Evolutionary conservation across 306 rosid genomes (phyloP), one percentile per base, ranked within the genome.

Genomic region (Hippophae rhamnoides): DNA sequence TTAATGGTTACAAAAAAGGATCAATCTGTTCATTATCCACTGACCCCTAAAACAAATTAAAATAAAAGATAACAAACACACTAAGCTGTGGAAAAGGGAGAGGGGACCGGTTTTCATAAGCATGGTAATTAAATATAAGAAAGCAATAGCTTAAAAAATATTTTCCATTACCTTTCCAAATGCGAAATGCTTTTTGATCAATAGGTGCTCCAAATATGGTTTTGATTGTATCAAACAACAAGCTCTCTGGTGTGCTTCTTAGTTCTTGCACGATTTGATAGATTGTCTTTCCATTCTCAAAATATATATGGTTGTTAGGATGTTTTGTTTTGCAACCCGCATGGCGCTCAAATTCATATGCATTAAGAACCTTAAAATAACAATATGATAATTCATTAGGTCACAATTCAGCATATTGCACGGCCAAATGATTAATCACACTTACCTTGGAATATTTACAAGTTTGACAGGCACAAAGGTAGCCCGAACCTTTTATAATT

Each of bases 261-360:
- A 89, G 76, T 76, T 89, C 97, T 69, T 83, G 95, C 60, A 89
- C 92, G 57, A 78, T 78, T 72, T 85, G 90, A 74, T 83, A 89
- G 58, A 88, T 89, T 49, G 90, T 82, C 80, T 89, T 89, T 57
- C 96, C 90, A 52, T 85, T 89, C 62, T 82, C 90, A 56, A 85
- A 89, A 77, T 82, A 89, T 55, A 89, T 83, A 56, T 89, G 96
- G 72, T 81, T 86, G 76, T 89, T 89, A 42, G 95, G 97, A 65
- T 89, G 97, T 61, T 89, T 89, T 41, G 97, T 79, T 66, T 85
- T 89, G 83, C 85, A 79, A 66, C 83, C 85, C 55, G 95, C 92
- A 64, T 89, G 97, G 13, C 79, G 82, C 83, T 89, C 97, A 65
- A 83, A 76, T 71, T 83, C 97, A 40, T 69, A 83, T 52, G 97